Conservation (phyloP, 2,329 filamentous ascomycete genomes). For the Aspergillus awamori region DNA sequence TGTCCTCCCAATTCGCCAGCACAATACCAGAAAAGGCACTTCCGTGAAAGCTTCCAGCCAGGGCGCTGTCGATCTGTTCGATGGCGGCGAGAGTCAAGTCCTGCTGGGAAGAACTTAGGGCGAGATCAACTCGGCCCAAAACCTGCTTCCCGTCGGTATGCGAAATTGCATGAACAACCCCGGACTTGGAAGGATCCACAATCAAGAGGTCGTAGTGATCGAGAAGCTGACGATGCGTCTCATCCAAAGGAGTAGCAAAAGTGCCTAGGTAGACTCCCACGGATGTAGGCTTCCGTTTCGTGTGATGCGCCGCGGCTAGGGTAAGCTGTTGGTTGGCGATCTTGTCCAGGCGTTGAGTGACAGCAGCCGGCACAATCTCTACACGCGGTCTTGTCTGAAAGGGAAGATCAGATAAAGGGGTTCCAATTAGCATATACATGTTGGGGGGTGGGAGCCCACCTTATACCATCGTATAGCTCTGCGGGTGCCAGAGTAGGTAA, state of each 20-base stretch:
- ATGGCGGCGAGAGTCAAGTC: constrained; percentile 29
- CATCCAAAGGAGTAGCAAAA: constrained; percentile 38
- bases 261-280: constrained; percentile 50
- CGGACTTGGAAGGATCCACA: constrained; percentile 45
- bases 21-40: constrained; percentile 45
- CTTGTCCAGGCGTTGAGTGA: constrained; percentile 27
- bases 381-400: constrained; percentile 28
- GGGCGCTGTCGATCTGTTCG: constrained; percentile 33
- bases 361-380: constrained; percentile 29
- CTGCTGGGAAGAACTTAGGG: constrained; percentile 23
- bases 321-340: constrained; percentile 27
- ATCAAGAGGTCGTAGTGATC: constrained; percentile 49
- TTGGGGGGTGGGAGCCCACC: constrained; percentile 23
- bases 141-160: constrained; percentile 23
- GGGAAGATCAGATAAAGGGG: neutral
- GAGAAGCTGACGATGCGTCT: constrained; percentile 40
- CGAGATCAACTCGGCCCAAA: constrained; percentile 39
- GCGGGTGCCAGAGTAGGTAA: constrained; percentile 30
- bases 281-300: constrained; percentile 33
- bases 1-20: constrained; percentile 46
- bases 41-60: constrained; percentile 29
- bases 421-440: neutral
- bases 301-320: constrained; percentile 20
- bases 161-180: constrained; percentile 39
- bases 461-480: constrained; percentile 32